Percentiles rank a stretch among this genome's conserved stretches.
Evolutionary conservation across 306 rosid species (phyloP).

Genomic region (Vicia sativa): DNA sequence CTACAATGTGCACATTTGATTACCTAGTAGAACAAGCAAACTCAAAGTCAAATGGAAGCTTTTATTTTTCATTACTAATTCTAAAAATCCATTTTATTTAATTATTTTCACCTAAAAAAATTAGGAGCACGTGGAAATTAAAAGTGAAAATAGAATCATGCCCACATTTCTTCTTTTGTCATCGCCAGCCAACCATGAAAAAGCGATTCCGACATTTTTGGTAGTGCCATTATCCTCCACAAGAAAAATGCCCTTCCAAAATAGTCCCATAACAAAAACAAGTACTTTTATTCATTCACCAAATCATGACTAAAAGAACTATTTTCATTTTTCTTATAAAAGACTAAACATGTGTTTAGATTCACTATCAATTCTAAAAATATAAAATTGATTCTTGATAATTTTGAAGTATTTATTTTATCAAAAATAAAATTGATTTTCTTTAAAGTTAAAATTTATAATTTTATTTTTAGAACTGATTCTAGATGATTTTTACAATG

Average conservation of each 20-base stretch:
- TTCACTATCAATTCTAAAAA: no score
- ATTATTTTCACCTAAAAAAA: background rate
- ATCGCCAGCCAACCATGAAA: conserved; percentile 36
- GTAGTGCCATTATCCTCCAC: conserved; percentile 35
- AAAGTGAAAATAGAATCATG: conserved; percentile 8
- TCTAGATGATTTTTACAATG: no score
- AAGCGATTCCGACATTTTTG: conserved; percentile 45
- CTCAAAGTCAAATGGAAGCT: background rate
- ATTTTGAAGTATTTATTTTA: no score
- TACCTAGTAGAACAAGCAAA: conserved; percentile 4
- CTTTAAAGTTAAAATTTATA: no score
- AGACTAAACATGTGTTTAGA: no score
- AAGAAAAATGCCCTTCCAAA: conserved; percentile 20
- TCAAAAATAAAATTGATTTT: no score
- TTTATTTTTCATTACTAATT: background rate
- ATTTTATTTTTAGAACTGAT: no score
- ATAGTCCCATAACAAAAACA: background rate
- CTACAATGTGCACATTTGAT: background rate
- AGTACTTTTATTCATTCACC: background rate
- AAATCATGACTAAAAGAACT: no score
- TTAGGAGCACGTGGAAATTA: conserved; percentile 2
- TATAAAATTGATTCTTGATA: no score
- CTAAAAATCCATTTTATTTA: background rate
- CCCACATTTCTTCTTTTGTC: conserved; percentile 1
- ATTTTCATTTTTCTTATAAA: no score